These are phyloP conservation scores for Penicillium coprophilum DNA, from an alignment of 495 filamentous ascomycete genomes.

Conservation along the genomic window DNA sequence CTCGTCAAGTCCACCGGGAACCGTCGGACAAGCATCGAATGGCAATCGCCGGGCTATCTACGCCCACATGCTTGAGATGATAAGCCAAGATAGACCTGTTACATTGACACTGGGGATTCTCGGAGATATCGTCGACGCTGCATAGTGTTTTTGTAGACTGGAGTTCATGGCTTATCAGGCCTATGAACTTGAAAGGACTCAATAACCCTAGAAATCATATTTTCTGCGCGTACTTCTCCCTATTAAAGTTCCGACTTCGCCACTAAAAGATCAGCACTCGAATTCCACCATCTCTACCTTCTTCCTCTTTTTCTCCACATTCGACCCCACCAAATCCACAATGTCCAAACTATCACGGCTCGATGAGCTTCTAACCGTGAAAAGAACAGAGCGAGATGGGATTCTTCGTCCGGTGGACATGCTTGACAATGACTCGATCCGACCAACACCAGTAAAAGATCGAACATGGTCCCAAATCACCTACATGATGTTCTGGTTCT, in stretches of 20 bases:
- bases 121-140: background rate
- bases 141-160: background rate
- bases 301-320: background rate
- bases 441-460: conserved; percentile 33
- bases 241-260: background rate
- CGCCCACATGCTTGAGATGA: background rate
- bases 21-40: conserved; percentile 1
- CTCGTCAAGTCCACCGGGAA: background rate
- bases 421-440: conserved; percentile 42
- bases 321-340: background rate
- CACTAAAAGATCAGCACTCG: background rate
- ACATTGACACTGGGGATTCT: background rate
- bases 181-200: background rate
- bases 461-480: conserved; percentile 40
- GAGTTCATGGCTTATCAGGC: background rate
- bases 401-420: conserved; percentile 18
- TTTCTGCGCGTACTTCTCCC: background rate
- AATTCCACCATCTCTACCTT: background rate
- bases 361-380: conserved; percentile 23
- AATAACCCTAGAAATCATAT: background rate
- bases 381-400: conserved; percentile 25
- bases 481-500: conserved; percentile 43
- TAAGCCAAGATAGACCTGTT: background rate
- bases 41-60: background rate
- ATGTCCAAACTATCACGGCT: conserved; percentile 18